Evolutionary conservation across 768 basidiomycete species (phyloP).

Genomic region (Naganishia vaughanmartiniae): DNA sequence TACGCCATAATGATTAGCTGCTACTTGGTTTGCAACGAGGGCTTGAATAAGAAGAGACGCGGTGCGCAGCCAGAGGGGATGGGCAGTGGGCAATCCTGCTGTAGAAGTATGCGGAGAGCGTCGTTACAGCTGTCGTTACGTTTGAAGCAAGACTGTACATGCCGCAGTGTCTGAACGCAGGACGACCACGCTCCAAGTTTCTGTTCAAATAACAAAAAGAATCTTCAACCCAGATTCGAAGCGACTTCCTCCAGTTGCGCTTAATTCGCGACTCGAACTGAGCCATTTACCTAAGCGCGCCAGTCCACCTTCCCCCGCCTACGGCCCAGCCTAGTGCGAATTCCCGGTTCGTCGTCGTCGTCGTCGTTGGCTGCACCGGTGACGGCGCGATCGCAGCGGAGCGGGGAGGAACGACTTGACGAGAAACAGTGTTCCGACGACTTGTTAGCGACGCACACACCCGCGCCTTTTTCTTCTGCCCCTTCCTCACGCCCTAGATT

Average conservation of each 20-base stretch:
- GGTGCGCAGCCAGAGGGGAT: no score
- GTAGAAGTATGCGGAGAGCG: no score
- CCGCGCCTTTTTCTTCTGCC: neutral
- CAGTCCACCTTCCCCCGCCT: neutral
- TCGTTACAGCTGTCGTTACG: no score
- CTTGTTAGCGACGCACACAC: no score
- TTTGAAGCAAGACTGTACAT: no score
- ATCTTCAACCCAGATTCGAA: neutral
- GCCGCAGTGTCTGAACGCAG: no score
- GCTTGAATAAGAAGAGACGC: no score
- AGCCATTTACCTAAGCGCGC: neutral
- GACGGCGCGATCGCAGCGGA: neutral
- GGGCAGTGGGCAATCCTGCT: no score
- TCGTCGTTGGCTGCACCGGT: neutral
- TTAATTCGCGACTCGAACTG: neutral
- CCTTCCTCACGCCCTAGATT: conserved; percentile 20
- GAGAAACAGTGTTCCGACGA: neutral
- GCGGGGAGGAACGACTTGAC: conserved; percentile 14
- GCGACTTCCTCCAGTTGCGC: neutral
- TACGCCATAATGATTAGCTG: conserved; percentile 1
- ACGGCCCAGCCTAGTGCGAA: neutral
- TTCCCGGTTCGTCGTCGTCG: neutral
- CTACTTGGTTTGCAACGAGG: neutral
- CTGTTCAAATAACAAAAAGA: neutral
- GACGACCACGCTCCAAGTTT: no score